Base-by-base conservation (phyloP, 2,329 filamentous ascomycete genomes). In the Oidium heveae region DNA sequence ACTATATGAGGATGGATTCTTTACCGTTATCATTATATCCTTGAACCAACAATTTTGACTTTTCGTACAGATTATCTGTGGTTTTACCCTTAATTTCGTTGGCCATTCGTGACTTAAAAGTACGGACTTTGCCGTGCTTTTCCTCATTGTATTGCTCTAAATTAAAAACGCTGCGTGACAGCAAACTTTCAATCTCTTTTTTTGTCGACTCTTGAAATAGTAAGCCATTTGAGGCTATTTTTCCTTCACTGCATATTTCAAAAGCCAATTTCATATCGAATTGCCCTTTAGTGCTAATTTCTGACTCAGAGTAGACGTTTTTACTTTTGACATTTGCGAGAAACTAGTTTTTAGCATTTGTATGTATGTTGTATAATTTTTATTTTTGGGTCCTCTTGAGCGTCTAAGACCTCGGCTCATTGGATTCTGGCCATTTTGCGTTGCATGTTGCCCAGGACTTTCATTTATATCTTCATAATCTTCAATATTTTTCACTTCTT, bases 1-100 rank as follows among this genome's bases (percentile, higher is more conserved):
- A 55, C 50, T 55, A 28, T 4, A 52, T 57, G n/a, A 57, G 43
- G 15, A 57, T 49, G 10, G 33, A n/a, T n/a, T 51, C 32, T 43
- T 57, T 57, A 22, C 53, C 55, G 4, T 53, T 33, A 24, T 39
- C 13, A 22, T 39, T 37, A n/a, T 52, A 39, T 52, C 33, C 50
- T 52, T 52, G 50, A 28, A 52, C 32, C 16, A 52, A 33, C 12
- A 39, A 16, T 20, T 34, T 36, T 22, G 50, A 52, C 36, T 52
- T 54, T 46, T 54, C 37, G 18, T 44, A 54, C 16, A 41, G 49
- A 5, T 24, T 37, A 20, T 20, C 33, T 12, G 28, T 52, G 12
- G 49, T 18, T 52, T 37, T 52, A 13, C 32, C 49, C 18, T 36
- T 50, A n/a, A 50, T 6, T 52, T 52, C 49, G 9, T 24, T 15